Conservation (phyloP, 345 rosid species). For the Odontarrhena argentea region DNA sequence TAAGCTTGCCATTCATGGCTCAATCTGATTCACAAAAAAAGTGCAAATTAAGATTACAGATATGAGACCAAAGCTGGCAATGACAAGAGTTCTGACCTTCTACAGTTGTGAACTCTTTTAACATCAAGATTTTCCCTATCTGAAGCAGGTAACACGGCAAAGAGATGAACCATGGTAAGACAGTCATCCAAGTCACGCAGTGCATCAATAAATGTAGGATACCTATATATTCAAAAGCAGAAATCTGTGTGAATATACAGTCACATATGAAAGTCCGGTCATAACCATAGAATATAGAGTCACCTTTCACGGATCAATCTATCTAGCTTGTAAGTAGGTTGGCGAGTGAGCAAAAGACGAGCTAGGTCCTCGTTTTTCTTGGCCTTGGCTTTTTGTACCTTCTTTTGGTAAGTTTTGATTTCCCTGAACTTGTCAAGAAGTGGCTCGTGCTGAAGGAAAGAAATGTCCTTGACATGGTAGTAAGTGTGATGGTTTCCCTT, state of each 20-base stretch:
- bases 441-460: slow-evolving; percentile 83
- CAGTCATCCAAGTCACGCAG: slow-evolving; percentile 96
- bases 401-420: slow-evolving; percentile 66
- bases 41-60: not conserved
- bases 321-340: slow-evolving; percentile 71
- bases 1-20: slow-evolving; percentile 98
- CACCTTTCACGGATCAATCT: slow-evolving; percentile 82
- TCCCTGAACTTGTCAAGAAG: slow-evolving; percentile 87
- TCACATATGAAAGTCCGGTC: not conserved
- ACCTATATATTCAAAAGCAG: slow-evolving; percentile 51
- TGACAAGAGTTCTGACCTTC: slow-evolving; percentile 54
- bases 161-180: slow-evolving; percentile 89
- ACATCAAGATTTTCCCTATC: slow-evolving; percentile 79
- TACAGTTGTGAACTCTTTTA: slow-evolving; percentile 75
- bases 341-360: slow-evolving; percentile 57
- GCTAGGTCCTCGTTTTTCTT: slow-evolving; percentile 82
- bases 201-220: slow-evolving; percentile 83
- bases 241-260: not conserved
- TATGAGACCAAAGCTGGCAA: not conserved
- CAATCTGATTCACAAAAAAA: slow-evolving; percentile 56
- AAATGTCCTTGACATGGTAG: slow-evolving; percentile 87
- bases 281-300: not conserved
- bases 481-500: slow-evolving; percentile 94
- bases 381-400: slow-evolving; percentile 77
- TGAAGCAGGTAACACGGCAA: slow-evolving; percentile 83